Evolutionary conservation across 306 rosid genomes (phyloP).

Genomic region (Arachis stenosperma): DNA sequence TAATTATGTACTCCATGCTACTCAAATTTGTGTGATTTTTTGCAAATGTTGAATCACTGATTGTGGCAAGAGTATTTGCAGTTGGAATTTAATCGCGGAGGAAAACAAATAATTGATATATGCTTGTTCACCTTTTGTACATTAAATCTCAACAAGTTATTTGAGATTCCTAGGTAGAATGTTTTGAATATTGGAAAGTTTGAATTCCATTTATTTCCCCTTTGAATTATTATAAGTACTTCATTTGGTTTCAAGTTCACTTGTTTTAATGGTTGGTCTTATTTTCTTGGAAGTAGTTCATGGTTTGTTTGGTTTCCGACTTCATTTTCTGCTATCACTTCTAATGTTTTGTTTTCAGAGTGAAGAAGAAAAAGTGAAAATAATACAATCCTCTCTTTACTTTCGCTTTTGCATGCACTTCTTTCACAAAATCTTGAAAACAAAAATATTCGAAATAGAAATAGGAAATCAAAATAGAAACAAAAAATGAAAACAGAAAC

Average conservation of each 20-base stretch:
- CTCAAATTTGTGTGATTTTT: neutral
- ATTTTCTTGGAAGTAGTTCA: neutral
- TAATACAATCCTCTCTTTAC: no score
- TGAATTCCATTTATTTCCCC: neutral
- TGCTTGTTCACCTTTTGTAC: neutral
- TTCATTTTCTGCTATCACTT: conserved; percentile 6
- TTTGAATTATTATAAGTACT: neutral
- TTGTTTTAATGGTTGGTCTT: conserved; percentile 12
- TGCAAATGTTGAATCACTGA: conserved; percentile 3
- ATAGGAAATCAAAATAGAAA: no score
- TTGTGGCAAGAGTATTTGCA: neutral
- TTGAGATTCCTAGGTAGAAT: conserved; percentile 6
- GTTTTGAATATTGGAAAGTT: neutral
- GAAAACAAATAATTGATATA: conserved; percentile 12
- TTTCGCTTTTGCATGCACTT: no score
- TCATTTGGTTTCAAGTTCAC: conserved; percentile 2
- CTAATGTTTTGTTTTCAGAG: no score
- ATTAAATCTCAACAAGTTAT: conserved; percentile 6
- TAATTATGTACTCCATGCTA: neutral
- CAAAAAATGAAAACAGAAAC: no score
- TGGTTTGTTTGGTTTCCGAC: no score
- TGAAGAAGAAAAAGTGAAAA: no score
- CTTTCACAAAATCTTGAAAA: no score
- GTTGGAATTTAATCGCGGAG: neutral
- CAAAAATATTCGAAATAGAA: no score